A percentile compares a stretch with the other conserved stretches of the same genome.
phyloP scores from a whole-genome alignment of 257 asterid genomes.

The Solanum virginianum region DNA sequence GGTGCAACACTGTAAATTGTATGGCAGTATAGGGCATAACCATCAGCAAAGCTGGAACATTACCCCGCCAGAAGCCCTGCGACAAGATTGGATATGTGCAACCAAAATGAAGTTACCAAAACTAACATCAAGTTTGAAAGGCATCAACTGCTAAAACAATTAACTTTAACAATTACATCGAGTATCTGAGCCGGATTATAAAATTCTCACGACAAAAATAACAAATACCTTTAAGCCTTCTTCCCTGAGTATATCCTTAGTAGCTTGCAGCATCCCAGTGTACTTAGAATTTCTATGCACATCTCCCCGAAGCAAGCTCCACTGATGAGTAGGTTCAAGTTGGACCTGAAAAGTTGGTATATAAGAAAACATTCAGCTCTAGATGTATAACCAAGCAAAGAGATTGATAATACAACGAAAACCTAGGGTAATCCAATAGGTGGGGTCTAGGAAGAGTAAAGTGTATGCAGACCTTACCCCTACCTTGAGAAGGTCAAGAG shows the following conservation, averaged over 20 bases:
- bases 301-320: slow-evolving; percentile 52
- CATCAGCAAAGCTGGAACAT: slow-evolving; percentile 92
- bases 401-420: not conserved
- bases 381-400: not conserved
- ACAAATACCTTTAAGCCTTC: slow-evolving; percentile 71
- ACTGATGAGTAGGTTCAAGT: slow-evolving; percentile 72
- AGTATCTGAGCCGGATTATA: not conserved
- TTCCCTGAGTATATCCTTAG: slow-evolving; percentile 79
- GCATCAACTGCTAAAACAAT: not conserved
- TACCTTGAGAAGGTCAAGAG: too few species aligned
- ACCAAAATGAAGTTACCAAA: not conserved
- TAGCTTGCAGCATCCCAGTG: slow-evolving; percentile 85
- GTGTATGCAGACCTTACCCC: too few species aligned
- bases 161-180: not conserved
- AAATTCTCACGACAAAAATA: not conserved
- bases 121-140: not conserved
- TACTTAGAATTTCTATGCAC: slow-evolving; percentile 53
- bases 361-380: not conserved
- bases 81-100: not conserved
- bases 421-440: too few species aligned
- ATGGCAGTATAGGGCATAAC: slow-evolving; percentile 95
- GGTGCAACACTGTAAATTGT: slow-evolving; percentile 70
- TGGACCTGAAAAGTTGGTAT: slow-evolving; percentile 49
- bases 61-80: slow-evolving; percentile 98
- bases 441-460: too few species aligned